These are phyloP conservation scores for Cladosporium austrohemisphaericum DNA, from an alignment of 2,329 filamentous ascomycete genomes.

Conservation along the genomic window DNA sequence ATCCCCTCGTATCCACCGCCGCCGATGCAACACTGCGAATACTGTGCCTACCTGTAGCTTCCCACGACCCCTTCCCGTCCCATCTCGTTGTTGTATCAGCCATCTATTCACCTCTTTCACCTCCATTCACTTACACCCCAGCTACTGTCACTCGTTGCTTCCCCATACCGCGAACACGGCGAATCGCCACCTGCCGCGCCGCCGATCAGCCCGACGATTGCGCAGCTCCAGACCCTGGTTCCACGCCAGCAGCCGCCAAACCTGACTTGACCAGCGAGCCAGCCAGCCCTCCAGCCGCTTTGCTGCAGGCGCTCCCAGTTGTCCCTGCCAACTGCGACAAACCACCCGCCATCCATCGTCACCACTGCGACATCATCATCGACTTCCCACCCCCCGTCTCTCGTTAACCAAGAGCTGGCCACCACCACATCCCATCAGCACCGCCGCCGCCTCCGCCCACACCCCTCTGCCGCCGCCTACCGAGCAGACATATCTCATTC, in stretches of 20 bases:
- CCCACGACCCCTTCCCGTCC: not conserved
- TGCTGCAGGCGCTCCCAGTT: conserved; percentile 4
- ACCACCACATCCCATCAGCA: not conserved
- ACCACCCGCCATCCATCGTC: not conserved
- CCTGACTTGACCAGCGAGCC: not conserved
- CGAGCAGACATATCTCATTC: not conserved
- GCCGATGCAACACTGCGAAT: conserved; percentile 3
- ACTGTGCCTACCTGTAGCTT: no score
- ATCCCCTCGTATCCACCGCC: conserved; percentile 1
- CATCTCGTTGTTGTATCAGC: not conserved
- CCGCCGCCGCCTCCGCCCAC: not conserved
- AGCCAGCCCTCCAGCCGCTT: not conserved
- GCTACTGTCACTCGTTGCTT: not conserved
- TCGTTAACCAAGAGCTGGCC: conserved; percentile 2
- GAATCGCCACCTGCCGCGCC: conserved; percentile 1
- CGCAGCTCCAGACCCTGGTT: conserved; percentile 11
- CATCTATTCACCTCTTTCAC: not conserved
- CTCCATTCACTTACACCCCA: not conserved
- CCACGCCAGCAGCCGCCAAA: not conserved
- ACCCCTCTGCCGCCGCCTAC: conserved; percentile 6
- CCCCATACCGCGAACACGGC: not conserved
- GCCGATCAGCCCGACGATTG: conserved; percentile 11
- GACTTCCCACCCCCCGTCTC: conserved; percentile 3
- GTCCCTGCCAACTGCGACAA: conserved; percentile 5
- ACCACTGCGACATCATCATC: conserved; percentile 4